Base-by-base conservation (phyloP, 1,284 basidiomycete genomes). In the Ceratorhiza oryzae-sativae region DNA sequence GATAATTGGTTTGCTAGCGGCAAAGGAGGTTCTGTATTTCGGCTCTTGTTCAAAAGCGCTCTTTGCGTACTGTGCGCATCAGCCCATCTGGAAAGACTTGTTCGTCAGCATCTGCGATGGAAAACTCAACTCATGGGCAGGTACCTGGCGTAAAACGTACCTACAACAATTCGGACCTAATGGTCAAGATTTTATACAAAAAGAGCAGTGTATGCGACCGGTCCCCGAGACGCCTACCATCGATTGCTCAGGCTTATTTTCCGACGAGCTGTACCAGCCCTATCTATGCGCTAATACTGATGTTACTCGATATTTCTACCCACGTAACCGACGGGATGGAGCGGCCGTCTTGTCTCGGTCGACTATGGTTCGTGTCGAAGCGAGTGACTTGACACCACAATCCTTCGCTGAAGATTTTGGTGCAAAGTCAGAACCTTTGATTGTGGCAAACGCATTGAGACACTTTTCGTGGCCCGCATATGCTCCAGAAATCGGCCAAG, bases 211-310 rank as follows among this genome's bases (percentile, higher is more conserved):
- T 73, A 53, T 30, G 63, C 45, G 49, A 58, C 46, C 25, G 36
- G 18, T 36, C 36, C n/a, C 79, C 27, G 42, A 53, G 5, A 75
- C 75, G 8, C 74, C 68, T 1, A 65, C 73, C 13, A 60, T 79
- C 41, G 78, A 75, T 72, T 79, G 77, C 12, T 20, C 65, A 6
- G 65, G 65, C 13, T n/a, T 68, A 15, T 68, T 68, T 53, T 68
- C 65, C 15, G 79, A 80, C 72, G 77, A 78, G 12, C 77, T 80
- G 36, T 80, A 77, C 72, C 76, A 78, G 36, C 79, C 79, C 1
- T 72, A 75, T 18, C 73, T 79, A 9, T 77, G 77, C 59, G 76
- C 79, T 10, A 61, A 73, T 25, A 58, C 74, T 6, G 51, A 74
- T 10, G 32, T 76, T 15, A 15, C 18, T 10, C 63, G 53, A 4